These are phyloP conservation scores for Starmerella ratchasimensis DNA, from an alignment of 805 yeast genomes.

Conservation along the genomic window DNA sequence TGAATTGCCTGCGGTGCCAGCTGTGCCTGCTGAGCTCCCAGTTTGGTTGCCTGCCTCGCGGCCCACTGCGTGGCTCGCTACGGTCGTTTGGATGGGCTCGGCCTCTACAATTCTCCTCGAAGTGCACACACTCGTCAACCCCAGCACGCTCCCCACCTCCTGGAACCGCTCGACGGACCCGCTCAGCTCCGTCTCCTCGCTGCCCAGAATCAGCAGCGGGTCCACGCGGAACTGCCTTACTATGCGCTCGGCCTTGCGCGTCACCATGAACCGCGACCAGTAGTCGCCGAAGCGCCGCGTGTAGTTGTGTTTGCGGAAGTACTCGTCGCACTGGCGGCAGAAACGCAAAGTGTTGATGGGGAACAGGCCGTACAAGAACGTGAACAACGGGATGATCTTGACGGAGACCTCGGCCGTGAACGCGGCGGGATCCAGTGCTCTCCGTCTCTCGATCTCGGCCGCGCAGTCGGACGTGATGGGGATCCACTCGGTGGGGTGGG, in stretches of 20 bases:
- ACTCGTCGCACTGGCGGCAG: constrained; percentile 32
- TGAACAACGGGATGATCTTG: constrained; percentile 30
- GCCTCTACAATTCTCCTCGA: constrained; percentile 7
- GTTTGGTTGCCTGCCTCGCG: no score
- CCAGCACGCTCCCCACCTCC: constrained; percentile 27
- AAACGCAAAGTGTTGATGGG: constrained; percentile 38
- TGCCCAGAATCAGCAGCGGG: constrained; percentile 33
- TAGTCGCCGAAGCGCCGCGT: constrained; percentile 21
- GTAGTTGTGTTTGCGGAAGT: constrained; percentile 20
- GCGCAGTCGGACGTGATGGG: no score
- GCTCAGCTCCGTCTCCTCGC: constrained; percentile 28
- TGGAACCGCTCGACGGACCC: constrained; percentile 23
- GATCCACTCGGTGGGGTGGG: no score
- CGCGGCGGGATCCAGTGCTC: no score
- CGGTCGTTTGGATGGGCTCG: background rate
- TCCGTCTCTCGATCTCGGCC: no score
- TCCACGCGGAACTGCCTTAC: constrained; percentile 33
- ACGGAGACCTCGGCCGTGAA: constrained; percentile 12
- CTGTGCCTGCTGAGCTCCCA: no score
- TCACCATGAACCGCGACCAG: constrained; percentile 28
- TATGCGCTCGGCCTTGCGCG: constrained; percentile 22
- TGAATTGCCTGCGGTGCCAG: no score
- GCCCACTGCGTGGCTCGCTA: no score
- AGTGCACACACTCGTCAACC: constrained; percentile 28
- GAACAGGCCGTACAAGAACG: constrained; percentile 43